Evolutionary conservation across 225 moss, liverwort and hornwort species (phyloP), one percentile per base, ranked within the genome.

Genomic region (Physcomitrium patens): DNA sequence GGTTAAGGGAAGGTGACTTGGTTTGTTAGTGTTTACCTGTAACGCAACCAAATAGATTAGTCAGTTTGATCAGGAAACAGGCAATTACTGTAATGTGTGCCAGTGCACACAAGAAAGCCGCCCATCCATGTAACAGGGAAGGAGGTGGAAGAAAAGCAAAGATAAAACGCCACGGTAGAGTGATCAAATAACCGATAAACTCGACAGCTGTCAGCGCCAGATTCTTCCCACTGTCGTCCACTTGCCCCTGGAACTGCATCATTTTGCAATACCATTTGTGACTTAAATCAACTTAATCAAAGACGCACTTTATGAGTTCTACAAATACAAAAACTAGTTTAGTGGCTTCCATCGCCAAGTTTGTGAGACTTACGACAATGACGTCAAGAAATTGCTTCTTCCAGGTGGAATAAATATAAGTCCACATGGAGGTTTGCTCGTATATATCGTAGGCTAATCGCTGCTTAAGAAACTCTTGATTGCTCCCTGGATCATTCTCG

Each of bases 91-190:
- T 83, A 45, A 94, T 89, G 69, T 83, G 86, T 27, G 77, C 53
- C 48, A 96, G 79, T 27, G 96, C 88, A 69, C 71, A 85, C 74
- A 90, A 63, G 76, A 93, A 96, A 12, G 94, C 82, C 48, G 89
- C 87, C 94, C 94, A 96, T 43, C 96, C 96, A 62, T 96, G 90
- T 65, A 71, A 82, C 50, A 94, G 17, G 53, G 83, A 72, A 42
- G 89, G 60, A 8, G 96, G 96, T 68, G 87, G 83, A 74, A 92
- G 88, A 59, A 85, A 82, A 23, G 89, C 77, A 56, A 96, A 94
- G 54, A 96, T 60, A 20, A 88, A 9, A 56, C 84, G 85, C 96
- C 96, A 96, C 15, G 91, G 86, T 17, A 92, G 72, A 23, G 85
- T 82, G 68, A 96, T 50, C 22, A 82, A 65, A 81, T 91, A 81